These are phyloP conservation scores for Psidium friedrichsthalianum DNA, from an alignment of 345 rosid species.

Conservation along the genomic window DNA sequence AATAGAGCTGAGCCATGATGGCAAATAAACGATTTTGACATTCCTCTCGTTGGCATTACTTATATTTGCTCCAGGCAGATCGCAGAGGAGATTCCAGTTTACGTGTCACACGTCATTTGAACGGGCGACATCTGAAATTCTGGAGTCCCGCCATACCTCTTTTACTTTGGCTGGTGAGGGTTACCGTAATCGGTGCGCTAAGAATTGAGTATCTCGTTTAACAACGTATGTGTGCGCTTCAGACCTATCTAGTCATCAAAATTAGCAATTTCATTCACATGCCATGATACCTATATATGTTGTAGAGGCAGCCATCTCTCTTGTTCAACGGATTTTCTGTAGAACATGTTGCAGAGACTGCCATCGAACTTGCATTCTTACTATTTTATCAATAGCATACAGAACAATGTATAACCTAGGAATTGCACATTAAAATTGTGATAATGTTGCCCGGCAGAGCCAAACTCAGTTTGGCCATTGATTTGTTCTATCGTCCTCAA, in stretches of 20 bases:
- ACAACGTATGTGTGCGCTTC: neutral
- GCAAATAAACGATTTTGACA: neutral
- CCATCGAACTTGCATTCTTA: neutral
- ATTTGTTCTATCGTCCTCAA: neutral
- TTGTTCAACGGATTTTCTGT: neutral
- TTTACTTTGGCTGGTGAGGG: conserved; percentile 18
- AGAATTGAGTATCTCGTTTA: neutral
- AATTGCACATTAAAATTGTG: neutral
- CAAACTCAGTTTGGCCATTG: neutral
- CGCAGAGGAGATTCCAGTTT: conserved; percentile 16
- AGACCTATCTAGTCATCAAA: neutral
- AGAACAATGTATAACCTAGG: neutral
- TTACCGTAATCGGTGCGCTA: neutral
- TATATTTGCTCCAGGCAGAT: conserved; percentile 3
- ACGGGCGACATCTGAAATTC: conserved; percentile 4
- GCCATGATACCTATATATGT: neutral
- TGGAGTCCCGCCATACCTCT: conserved; percentile 9
- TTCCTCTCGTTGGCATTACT: neutral
- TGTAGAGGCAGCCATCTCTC: neutral
- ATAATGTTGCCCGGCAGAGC: neutral
- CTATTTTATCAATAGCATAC: neutral
- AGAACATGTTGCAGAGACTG: neutral
- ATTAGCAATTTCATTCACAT: neutral
- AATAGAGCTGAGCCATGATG: neutral
- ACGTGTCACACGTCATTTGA: conserved; percentile 10